Evolutionary conservation across 1,139 yeast genomes (phyloP).

Genomic region (Geotrichum australiense): DNA sequence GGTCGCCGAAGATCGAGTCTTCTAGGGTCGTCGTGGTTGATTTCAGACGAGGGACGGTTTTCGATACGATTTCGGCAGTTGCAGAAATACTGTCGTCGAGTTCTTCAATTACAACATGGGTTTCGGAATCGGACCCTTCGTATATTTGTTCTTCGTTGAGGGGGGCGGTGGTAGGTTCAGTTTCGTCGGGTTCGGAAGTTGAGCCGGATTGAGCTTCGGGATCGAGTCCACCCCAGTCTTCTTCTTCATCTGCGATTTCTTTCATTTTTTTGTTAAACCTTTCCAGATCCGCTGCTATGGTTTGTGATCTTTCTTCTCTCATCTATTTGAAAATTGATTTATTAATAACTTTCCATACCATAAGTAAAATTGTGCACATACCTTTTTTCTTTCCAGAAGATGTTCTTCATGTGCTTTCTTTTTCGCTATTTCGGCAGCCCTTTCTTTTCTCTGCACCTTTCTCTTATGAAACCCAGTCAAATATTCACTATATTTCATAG

Average conservation of each 20-base stretch:
- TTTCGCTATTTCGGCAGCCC: slow-evolving; percentile 65
- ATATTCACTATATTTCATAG: slow-evolving; percentile 46
- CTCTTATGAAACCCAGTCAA: slow-evolving; percentile 95
- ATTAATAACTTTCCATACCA: neutral
- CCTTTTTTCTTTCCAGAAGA: slow-evolving; percentile 66
- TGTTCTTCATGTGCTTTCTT: slow-evolving; percentile 69
- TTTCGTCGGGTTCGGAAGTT: slow-evolving; percentile 20
- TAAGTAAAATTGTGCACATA: slow-evolving; percentile 7
- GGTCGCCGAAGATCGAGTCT: slow-evolving; percentile 21
- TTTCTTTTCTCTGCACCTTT: slow-evolving; percentile 78
- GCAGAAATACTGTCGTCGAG: slow-evolving; percentile 22
- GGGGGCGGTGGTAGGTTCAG: neutral
- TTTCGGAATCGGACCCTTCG: slow-evolving; percentile 24
- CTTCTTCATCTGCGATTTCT: slow-evolving; percentile 11
- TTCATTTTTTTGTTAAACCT: slow-evolving; percentile 14
- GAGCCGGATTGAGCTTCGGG: slow-evolving; percentile 34
- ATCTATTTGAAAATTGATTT: slow-evolving; percentile 3
- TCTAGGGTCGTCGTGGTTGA: slow-evolving; percentile 32
- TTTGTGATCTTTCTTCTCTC: slow-evolving; percentile 16
- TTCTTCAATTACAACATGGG: slow-evolving; percentile 12
- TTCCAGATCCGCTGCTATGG: slow-evolving; percentile 15
- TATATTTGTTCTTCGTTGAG: slow-evolving; percentile 2
- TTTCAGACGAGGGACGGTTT: slow-evolving; percentile 32
- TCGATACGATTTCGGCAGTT: slow-evolving; percentile 32
- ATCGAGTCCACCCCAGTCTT: slow-evolving; percentile 20